These are phyloP conservation scores for Lobosporangium transversale DNA, from an alignment of 192 early-diverging fungal genomes.

Conservation along the genomic window DNA sequence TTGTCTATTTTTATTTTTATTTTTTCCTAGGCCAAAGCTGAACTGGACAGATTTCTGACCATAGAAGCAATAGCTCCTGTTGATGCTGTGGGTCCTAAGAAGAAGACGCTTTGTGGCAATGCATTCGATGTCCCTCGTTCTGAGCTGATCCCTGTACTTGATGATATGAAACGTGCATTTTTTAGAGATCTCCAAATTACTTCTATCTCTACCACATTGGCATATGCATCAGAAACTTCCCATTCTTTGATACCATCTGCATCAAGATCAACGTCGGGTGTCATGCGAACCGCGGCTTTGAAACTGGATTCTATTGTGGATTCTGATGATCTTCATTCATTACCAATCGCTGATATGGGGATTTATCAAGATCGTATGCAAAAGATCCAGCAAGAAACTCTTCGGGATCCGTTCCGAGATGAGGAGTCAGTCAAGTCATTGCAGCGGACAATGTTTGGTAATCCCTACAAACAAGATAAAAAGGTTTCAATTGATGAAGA, in stretches of 20 bases:
- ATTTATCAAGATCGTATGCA: conserved; percentile 70
- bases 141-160: conserved; percentile 61
- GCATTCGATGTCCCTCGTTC: conserved; percentile 74
- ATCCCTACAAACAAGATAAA: conserved; percentile 70
- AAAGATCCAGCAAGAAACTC: conserved; percentile 59
- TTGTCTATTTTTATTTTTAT: neutral
- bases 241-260: neutral
- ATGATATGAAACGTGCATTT: conserved; percentile 64
- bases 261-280: neutral
- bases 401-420: conserved; percentile 73
- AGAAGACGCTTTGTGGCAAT: conserved; percentile 59
- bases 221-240: conserved; percentile 1
- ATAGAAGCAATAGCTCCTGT: conserved; percentile 30
- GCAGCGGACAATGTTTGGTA: conserved; percentile 78
- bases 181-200: conserved; percentile 60
- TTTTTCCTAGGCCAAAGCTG: conserved; percentile 26
- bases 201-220: conserved; percentile 9
- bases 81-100: conserved; percentile 48
- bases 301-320: conserved; percentile 57
- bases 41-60: conserved; percentile 29
- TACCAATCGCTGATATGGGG: conserved; percentile 79
- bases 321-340: conserved; percentile 67
- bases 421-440: conserved; percentile 68
- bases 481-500: conserved; percentile 61
- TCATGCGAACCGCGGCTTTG: neutral